Conservation (phyloP, 345 rosid genomes). For the Eucalyptus pauciflora region DNA sequence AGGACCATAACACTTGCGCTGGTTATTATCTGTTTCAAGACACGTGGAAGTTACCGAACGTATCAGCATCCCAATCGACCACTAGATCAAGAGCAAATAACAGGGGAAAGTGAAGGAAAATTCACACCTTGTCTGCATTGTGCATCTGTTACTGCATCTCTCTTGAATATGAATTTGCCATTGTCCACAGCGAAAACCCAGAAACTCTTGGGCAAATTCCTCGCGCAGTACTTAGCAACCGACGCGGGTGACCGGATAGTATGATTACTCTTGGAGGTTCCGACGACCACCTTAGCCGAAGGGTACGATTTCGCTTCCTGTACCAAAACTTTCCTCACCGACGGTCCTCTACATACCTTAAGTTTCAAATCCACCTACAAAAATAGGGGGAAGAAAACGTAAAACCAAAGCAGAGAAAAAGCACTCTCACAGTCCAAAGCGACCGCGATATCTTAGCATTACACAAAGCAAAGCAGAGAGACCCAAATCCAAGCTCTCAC, state of each 20-base stretch:
- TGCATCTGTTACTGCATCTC: slow-evolving; percentile 9
- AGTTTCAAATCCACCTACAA: slow-evolving; percentile 84
- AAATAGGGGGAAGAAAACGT: neutral
- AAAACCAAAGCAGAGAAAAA: neutral
- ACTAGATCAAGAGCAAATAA: neutral
- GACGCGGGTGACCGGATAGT: slow-evolving; percentile 48
- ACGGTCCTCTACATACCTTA: slow-evolving; percentile 71
- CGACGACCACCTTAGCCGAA: slow-evolving; percentile 55
- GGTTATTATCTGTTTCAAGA: neutral
- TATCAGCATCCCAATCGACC: neutral
- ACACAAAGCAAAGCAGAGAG: neutral
- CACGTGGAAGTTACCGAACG: neutral
- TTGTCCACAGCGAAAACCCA: slow-evolving; percentile 59
- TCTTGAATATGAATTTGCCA: slow-evolving; percentile 65
- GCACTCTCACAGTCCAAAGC: neutral
- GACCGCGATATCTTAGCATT: neutral
- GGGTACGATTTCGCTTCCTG: slow-evolving; percentile 57
- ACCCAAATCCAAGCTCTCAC: neutral
- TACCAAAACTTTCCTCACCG: slow-evolving; percentile 53
- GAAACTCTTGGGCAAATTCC: slow-evolving; percentile 44
- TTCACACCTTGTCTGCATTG: slow-evolving; percentile 8
- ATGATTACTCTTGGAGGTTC: slow-evolving; percentile 42
- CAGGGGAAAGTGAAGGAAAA: neutral
- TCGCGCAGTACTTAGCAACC: slow-evolving; percentile 76
- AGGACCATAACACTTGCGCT: neutral